These are phyloP conservation scores for Pinus albicaulis DNA, from an alignment of 75 land plant genomes.

Conservation along the genomic window DNA sequence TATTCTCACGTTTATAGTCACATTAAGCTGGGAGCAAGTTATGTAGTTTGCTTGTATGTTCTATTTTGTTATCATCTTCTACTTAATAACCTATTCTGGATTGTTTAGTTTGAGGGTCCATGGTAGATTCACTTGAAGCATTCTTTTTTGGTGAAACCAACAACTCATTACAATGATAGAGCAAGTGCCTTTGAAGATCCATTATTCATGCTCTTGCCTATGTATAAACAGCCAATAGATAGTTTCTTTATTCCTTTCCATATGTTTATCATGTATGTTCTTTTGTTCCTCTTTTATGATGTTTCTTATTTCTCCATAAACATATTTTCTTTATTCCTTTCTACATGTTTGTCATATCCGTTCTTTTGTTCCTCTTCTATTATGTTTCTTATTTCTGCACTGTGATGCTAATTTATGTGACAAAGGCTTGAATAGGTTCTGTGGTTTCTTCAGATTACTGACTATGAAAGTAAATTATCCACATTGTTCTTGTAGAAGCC, in stretches of 20 bases:
- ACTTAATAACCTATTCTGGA: no score
- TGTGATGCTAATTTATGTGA: not conserved
- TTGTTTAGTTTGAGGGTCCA: no score
- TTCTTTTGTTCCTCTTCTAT: not conserved
- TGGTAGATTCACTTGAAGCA: no score
- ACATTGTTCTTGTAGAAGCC: not conserved
- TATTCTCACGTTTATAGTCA: not conserved
- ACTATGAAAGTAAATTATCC: not conserved
- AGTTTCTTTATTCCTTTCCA: not conserved
- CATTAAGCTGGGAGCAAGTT: not conserved
- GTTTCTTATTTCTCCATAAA: not conserved
- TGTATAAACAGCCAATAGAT: no score
- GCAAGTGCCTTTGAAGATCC: no score
- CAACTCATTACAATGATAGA: no score
- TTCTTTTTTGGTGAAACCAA: no score
- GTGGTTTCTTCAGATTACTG: not conserved
- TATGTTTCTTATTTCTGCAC: not conserved
- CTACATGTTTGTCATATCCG: not conserved
- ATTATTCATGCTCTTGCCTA: no score
- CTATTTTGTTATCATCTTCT: not conserved
- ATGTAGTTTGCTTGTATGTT: constrained; percentile 5
- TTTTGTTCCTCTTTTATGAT: not conserved
- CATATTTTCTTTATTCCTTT: not conserved
- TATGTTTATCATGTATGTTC: not conserved
- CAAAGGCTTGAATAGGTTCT: not conserved